Evolutionary conservation across 768 basidiomycete genomes (phyloP), one percentile per base, ranked within the genome.

Genomic region (Trametes cingulata): DNA sequence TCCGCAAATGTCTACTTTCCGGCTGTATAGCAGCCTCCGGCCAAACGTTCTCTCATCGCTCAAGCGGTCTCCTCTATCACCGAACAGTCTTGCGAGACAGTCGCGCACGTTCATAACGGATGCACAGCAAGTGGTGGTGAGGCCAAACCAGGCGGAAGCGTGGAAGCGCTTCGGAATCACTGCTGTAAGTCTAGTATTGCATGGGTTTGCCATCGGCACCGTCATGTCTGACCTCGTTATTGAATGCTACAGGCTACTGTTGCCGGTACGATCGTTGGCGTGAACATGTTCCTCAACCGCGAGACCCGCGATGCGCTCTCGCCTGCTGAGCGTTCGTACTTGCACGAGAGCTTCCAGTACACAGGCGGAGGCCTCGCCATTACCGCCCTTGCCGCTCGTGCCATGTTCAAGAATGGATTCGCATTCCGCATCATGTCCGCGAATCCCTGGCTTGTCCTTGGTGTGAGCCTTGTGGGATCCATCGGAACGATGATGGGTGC

Each of bases 401-500:
- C 84, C 48, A 77, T 93, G 75, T 93, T 91, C 74, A 82, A 74
- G 64, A 83, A 83, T 55, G 87, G 91, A 2, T 69, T 82, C 47
- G 83, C 86, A 2, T 85, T 85, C 74, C 82, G 87, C 56, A 77
- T 94, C 54, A 91, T 94, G 91, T 75, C 87, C 0, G 83, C 90
- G 14, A 93, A 93, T 72, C 92, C 92, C 60, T 93, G 91, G 92
- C 76, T 89, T 54, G 90, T 94, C 2, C 82, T 93, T 45, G 92
- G 91, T 63, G 84, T 89, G 51, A 87, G 91, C 73, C 80, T 93
- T 41, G 86, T 79, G 14, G 90, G 90, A 14, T 82, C 85, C 60
- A 90, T 95, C 57, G 92, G 91, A 0, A 83, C 85, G 4, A 95
- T 95, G 91, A 85, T 90, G 80, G 91, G 88, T 43, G 85, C 85